Evolutionary conservation across 2,329 filamentous ascomycete species (phyloP), one percentile per base, ranked within the genome.

Genomic region (Botrytis squamosa): DNA sequence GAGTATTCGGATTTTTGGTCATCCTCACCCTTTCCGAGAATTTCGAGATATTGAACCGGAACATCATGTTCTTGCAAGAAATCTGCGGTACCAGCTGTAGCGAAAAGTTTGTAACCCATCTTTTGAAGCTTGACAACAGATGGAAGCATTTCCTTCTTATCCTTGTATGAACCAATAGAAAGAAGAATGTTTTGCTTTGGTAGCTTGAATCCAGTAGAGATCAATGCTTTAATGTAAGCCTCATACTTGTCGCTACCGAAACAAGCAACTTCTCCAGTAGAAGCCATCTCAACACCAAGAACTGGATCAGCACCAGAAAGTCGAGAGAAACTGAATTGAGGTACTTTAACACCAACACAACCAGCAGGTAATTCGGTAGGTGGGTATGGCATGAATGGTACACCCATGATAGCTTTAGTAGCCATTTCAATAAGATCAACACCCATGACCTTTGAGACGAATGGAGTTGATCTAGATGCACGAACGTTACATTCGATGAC

Each of bases 401-500:
- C 86, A 64, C 92, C 93, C 74, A 97, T 89, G 70, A 98, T 91
- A 71, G 95, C 96, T 84, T 94, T 95, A 81, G 74, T 97, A 72
- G 96, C 96, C 76, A 95, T 90, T 77, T 98, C 95, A 77, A 98
- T 97, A 87, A 98, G 98, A 88, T 98, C 98, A 80, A 90, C 92
- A 77, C 95, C 95, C 73, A 98, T 90, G 57, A 98, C 95, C 87
- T 98, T 98, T 89, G 92, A 95, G 82, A 97, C 94, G 84, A 98
- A 98, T 81, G 96, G 95, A 90, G 98, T 98, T 1, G 95, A 98
- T 76, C 95, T 94, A 75, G 95, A 98, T 74, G 95, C 96, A 83
- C 95, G 95, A 76, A 98, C 90, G 84, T 98, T 98, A 87, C 95
- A 98, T 85, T 98, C 95, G 76, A 98, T 98, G 81, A 98, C 95